Evolutionary conservation across 306 rosid genomes (phyloP), one percentile per base, ranked within the genome.

Genomic region (Corylus heterophylla): DNA sequence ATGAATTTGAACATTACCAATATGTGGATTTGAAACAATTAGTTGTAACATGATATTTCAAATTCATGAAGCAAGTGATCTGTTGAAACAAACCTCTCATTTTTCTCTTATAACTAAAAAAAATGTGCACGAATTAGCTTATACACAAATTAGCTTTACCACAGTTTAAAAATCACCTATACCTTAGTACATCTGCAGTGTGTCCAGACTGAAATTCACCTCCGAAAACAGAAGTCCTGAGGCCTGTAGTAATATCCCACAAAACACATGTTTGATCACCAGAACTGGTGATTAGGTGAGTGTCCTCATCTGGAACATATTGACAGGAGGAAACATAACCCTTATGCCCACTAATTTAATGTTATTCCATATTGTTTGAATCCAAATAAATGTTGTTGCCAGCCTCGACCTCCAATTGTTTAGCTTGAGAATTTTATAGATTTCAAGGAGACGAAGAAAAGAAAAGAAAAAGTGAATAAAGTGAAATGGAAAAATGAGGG

Each of bases 141-240:
- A 48, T 8, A 74, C 3, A 66, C 29, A 76, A 61, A 49, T 78
- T 72, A 54, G 39, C 64, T 64, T 31, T 58, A 69, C 44, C 35
- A 47, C 45, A 83, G n/a, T 76, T 61, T 63, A 31, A 51, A 37
- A 86, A 86, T 77, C 71, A 67, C 45, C 78, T 45, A 73, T 90
- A 94, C 98, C 98, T 92, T 31, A 84, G 85, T 80, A 95, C 96
- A 79, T 95, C 98, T 62, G 90, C 89, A 76, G 97, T 89, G 76
- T 95, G 98, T 64, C 98, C 98, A 5, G 98, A 95, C 89, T 95
- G 98, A 92, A 95, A 95, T 87, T 95, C 98, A 76, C 98, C 98
- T 35, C 98, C 98, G 44, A 95, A 95, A 75, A 92, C 98, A 76
- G 98, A 91, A 31, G 98, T 91, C 82, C 92, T 85, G 48, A 95